Conservation (phyloP, 345 rosid genomes). For the Acer yangbiense region DNA sequence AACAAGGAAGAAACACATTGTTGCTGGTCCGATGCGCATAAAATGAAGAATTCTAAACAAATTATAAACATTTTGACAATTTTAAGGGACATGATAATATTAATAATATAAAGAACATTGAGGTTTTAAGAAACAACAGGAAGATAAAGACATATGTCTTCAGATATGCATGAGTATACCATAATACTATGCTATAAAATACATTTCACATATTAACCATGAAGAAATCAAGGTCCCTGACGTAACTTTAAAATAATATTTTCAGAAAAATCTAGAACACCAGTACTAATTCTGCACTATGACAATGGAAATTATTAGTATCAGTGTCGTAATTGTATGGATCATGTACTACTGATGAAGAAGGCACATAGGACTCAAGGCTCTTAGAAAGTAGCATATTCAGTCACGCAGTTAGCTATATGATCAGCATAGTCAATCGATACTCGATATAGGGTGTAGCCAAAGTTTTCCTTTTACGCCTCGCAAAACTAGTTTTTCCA, state of each 20-base stretch:
- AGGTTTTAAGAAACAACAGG: background rate
- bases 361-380: background rate
- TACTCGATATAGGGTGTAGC: background rate
- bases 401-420: background rate
- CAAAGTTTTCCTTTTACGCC: background rate
- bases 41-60: background rate
- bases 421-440: background rate
- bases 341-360: background rate
- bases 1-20: background rate
- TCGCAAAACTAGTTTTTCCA: background rate
- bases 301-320: too few species aligned
- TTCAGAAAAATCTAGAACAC: background rate
- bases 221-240: background rate
- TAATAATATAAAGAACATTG: background rate
- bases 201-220: background rate
- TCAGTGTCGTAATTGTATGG: background rate
- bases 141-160: background rate
- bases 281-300: too few species aligned
- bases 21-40: background rate
- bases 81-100: background rate
- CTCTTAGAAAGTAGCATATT: background rate
- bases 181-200: background rate
- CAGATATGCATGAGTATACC: background rate
- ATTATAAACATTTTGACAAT: background rate
- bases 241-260: background rate